A percentile compares a stretch with the other conserved stretches of the same genome.
phyloP scores from a whole-genome alignment of 305 asterid species.

The Nicotiana rustica region DNA sequence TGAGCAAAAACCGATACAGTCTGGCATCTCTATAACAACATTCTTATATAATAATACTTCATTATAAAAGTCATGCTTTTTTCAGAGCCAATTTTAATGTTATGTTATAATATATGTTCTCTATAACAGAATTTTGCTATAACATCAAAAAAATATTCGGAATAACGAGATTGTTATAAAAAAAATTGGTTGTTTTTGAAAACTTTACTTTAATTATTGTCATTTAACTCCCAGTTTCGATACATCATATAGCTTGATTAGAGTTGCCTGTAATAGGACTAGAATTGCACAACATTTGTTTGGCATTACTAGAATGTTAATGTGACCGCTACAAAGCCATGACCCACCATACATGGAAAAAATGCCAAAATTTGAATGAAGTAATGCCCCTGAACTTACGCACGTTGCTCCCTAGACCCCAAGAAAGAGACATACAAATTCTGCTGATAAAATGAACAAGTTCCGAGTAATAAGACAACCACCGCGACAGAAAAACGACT shows the following conservation, averaged over 20 bases:
- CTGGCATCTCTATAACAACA: too few species aligned
- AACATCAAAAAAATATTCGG: too few species aligned
- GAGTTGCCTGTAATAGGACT: not conserved
- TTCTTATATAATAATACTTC: too few species aligned
- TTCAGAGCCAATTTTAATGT: too few species aligned
- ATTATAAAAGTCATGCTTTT: too few species aligned
- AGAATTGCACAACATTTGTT: not conserved
- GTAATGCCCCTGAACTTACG: slow-evolving; percentile 2
- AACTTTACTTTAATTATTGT: too few species aligned
- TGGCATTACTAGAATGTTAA: not conserved
- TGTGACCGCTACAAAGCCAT: not conserved
- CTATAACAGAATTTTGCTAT: too few species aligned
- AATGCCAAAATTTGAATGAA: not conserved
- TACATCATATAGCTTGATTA: not conserved
- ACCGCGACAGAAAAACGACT: not conserved
- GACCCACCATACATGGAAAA: not conserved
- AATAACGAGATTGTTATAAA: too few species aligned
- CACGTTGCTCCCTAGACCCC: not conserved
- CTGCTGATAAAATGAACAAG: slow-evolving; percentile 15
- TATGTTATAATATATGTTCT: too few species aligned
- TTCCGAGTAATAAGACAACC: slow-evolving; percentile 14
- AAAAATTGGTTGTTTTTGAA: too few species aligned
- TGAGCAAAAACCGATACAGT: too few species aligned
- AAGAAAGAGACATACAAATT: not conserved
- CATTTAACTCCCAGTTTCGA: not conserved